Conservation (phyloP, 2,329 filamentous ascomycete genomes). For the Escovopsis sp. region DNA sequence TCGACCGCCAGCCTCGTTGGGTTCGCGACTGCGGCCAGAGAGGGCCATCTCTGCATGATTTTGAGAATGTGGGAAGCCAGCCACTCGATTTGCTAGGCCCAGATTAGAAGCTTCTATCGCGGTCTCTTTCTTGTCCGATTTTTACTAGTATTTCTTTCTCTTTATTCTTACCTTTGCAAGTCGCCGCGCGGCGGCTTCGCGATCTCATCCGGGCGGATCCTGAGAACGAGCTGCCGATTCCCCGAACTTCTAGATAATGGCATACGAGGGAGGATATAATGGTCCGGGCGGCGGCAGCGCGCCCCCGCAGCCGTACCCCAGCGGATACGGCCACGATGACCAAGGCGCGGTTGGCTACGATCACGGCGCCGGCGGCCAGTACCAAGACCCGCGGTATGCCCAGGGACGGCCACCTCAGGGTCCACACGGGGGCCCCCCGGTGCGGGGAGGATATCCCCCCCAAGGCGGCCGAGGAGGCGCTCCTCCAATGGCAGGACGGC, state of each 20-base stretch:
- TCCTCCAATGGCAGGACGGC: constrained; percentile 8
- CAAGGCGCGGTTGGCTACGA: constrained; percentile 24
- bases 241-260: constrained; percentile 23
- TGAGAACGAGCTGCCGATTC: too few relatives aligned
- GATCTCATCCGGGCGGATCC: too few relatives aligned
- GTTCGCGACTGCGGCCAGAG: too few relatives aligned
- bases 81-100: too few relatives aligned
- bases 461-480: constrained; percentile 29
- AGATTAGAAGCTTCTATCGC: too few relatives aligned
- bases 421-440: constrained; percentile 26
- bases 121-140: too few relatives aligned
- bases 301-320: constrained; percentile 33
- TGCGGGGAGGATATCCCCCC: constrained; percentile 26
- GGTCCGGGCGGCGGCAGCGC: constrained; percentile 10
- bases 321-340: constrained; percentile 29
- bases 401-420: constrained; percentile 29
- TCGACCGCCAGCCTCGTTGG: too few relatives aligned
- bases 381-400: constrained; percentile 30
- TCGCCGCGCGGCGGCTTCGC: too few relatives aligned
- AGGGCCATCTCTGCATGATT: too few relatives aligned
- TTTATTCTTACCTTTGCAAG: too few relatives aligned
- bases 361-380: constrained; percentile 25
- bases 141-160: too few relatives aligned
- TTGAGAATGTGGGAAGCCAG: too few relatives aligned
- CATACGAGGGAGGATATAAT: constrained; percentile 32